A percentile compares a stretch with the other conserved stretches of the same genome.
Conservation (phyloP, 805 yeast species). For the Yarrowia osloensis region DNA sequence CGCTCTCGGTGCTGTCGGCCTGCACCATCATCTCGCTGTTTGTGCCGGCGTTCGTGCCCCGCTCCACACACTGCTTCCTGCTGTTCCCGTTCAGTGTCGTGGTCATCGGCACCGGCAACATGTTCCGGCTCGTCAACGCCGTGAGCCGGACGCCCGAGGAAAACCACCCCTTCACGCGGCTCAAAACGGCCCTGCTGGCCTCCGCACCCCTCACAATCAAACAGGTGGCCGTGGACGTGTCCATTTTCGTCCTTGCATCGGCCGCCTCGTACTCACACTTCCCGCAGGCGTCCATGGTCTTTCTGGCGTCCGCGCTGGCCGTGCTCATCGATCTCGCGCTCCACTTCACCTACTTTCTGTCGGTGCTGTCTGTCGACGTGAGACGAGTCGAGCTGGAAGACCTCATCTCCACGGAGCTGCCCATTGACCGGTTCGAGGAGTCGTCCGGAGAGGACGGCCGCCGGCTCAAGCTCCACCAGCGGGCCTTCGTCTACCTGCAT, state of each 20-base stretch:
- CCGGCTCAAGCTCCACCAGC: conserved; percentile 19
- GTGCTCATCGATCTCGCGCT: conserved; percentile 60
- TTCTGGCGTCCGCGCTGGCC: conserved; percentile 51
- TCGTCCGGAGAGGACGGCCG: conserved; percentile 9
- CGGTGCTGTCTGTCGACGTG: conserved; percentile 67
- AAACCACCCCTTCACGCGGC: conserved; percentile 45
- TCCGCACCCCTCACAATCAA: conserved; percentile 47
- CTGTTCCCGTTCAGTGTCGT: conserved; percentile 48
- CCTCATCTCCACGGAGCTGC: conserved; percentile 37
- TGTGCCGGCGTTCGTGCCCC: conserved; percentile 40
- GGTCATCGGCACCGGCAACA: conserved; percentile 51
- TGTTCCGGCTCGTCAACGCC: conserved; percentile 49
- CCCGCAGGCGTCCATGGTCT: conserved; percentile 46
- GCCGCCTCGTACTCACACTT: conserved; percentile 16
- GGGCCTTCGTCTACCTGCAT: conserved; percentile 10
- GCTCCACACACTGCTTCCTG: conserved; percentile 45
- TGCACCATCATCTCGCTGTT: conserved; percentile 48
- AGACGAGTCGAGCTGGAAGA: conserved; percentile 64
- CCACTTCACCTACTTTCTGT: conserved; percentile 63
- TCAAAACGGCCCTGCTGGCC: conserved; percentile 45
- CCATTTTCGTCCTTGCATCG: conserved; percentile 27
- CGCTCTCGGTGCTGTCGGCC: conserved; percentile 42
- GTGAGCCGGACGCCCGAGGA: conserved; percentile 49
- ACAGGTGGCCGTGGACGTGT: conserved; percentile 41
- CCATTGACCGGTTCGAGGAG: conserved; percentile 2